Evolutionary conservation across 2,329 filamentous ascomycete genomes (phyloP).

Genomic region (Nakataea oryzae): DNA sequence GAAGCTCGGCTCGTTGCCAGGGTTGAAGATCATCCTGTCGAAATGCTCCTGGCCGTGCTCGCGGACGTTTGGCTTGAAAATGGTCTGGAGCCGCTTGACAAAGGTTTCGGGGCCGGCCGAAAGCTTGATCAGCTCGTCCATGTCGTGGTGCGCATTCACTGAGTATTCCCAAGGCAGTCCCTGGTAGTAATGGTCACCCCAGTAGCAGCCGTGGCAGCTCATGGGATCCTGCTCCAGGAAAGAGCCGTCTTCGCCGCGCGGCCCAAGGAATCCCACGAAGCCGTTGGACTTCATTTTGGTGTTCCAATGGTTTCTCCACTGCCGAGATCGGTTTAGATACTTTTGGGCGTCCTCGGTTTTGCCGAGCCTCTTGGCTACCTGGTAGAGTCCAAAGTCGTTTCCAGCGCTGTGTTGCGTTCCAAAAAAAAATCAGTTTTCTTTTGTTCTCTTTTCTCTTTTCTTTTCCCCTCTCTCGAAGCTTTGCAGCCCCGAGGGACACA

Average conservation of each 20-base stretch:
- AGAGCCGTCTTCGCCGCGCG: constrained; percentile 33
- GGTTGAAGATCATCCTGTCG: constrained; percentile 51
- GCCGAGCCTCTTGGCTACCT: constrained; percentile 45
- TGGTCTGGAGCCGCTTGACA: constrained; percentile 45
- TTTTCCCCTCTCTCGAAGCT: neutral
- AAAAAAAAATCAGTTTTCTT: neutral
- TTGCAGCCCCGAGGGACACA: too few species aligned
- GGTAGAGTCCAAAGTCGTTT: constrained; percentile 59
- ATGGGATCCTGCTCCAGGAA: constrained; percentile 47
- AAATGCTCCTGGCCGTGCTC: constrained; percentile 27
- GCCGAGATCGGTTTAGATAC: constrained; percentile 52
- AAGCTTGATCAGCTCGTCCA: constrained; percentile 39
- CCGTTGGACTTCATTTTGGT: constrained; percentile 41
- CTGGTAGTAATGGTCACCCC: constrained; percentile 47
- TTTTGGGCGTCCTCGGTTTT: constrained; percentile 38
- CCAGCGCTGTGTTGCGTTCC: constrained; percentile 7
- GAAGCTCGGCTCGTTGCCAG: constrained; percentile 59
- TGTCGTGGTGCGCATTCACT: constrained; percentile 60
- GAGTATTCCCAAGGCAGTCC: constrained; percentile 55
- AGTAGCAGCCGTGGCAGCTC: constrained; percentile 54
- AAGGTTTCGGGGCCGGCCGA: constrained; percentile 46
- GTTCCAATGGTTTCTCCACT: constrained; percentile 69
- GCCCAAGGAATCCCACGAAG: constrained; percentile 58
- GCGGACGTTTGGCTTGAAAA: constrained; percentile 42
- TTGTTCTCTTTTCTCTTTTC: too few species aligned